Conservation (phyloP, 805 yeast genomes). For the Lipomyces sp. region DNA sequence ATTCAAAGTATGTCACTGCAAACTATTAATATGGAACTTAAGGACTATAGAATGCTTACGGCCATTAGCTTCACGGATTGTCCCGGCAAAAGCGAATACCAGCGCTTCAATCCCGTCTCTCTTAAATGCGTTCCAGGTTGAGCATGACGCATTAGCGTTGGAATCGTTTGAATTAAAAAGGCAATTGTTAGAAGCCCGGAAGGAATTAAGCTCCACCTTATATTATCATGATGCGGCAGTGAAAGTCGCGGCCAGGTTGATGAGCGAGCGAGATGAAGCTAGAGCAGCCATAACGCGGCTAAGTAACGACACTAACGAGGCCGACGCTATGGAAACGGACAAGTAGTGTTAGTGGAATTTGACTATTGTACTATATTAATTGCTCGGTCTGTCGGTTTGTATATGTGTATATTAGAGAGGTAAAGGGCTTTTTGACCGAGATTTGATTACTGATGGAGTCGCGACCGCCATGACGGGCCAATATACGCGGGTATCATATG, state of each 20-base stretch:
- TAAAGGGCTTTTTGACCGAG: neutral
- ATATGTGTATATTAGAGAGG: neutral
- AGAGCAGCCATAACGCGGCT: slow-evolving; percentile 50
- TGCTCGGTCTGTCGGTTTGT: neutral
- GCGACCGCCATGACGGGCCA: no score
- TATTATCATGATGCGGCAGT: slow-evolving; percentile 90
- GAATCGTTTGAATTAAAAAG: slow-evolving; percentile 80
- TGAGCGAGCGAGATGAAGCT: slow-evolving; percentile 75
- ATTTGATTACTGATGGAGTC: neutral
- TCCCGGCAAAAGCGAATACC: slow-evolving; percentile 51
- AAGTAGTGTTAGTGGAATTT: neutral
- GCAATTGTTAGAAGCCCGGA: slow-evolving; percentile 65
- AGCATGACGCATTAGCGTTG: slow-evolving; percentile 84
- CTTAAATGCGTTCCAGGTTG: slow-evolving; percentile 75
- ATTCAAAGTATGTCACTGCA: slow-evolving; percentile 40
- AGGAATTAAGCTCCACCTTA: slow-evolving; percentile 74
- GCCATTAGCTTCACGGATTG: slow-evolving; percentile 42
- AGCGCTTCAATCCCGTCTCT: slow-evolving; percentile 76
- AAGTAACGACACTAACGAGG: neutral
- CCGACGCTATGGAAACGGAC: neutral
- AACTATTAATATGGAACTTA: neutral
- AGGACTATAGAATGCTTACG: neutral
- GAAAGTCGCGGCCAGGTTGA: slow-evolving; percentile 75
- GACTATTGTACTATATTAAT: neutral
- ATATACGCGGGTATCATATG: no score